phyloP scores from a whole-genome alignment of 768 basidiomycete species.

The Boletus rubropictus region DNA sequence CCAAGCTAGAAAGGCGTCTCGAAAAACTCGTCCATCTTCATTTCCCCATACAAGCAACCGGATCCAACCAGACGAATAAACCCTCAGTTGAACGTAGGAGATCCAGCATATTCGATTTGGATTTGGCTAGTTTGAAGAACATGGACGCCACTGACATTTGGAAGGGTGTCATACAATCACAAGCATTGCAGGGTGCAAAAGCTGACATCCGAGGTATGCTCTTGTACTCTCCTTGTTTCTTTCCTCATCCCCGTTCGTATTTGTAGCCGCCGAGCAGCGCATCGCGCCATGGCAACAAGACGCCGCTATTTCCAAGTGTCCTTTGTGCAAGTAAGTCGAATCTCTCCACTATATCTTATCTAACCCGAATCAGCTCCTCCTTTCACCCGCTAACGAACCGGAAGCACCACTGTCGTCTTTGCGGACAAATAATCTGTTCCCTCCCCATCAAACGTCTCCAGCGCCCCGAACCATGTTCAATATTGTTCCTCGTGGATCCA shows the following conservation, averaged over 20 bases:
- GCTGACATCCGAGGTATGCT: conserved; percentile 61
- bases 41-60: conserved; percentile 39
- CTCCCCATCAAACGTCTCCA: conserved; percentile 71
- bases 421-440: conserved; percentile 88
- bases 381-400: conserved; percentile 90
- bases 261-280: conserved; percentile 71
- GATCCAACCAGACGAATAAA: conserved; percentile 8
- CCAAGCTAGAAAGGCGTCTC: conserved; percentile 77
- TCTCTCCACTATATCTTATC: background rate
- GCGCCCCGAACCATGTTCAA: conserved; percentile 64
- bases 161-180: conserved; percentile 52
- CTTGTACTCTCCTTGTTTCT: background rate
- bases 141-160: conserved; percentile 67
- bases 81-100: conserved; percentile 32
- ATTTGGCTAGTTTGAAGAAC: conserved; percentile 48
- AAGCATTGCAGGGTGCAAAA: conserved; percentile 42
- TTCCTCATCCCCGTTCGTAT: conserved; percentile 1
- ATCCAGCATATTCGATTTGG: conserved; percentile 72
- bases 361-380: conserved; percentile 41
- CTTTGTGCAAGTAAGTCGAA: conserved; percentile 68
- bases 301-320: conserved; percentile 67
- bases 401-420: conserved; percentile 94
- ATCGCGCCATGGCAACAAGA: conserved; percentile 97
- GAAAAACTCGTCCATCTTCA: conserved; percentile 81
- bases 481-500: conserved; percentile 81